Percentiles rank a stretch among this genome's conserved stretches.
phyloP scores from a whole-genome alignment of 805 yeast species.

The Metschnikowia picachoensis region DNA sequence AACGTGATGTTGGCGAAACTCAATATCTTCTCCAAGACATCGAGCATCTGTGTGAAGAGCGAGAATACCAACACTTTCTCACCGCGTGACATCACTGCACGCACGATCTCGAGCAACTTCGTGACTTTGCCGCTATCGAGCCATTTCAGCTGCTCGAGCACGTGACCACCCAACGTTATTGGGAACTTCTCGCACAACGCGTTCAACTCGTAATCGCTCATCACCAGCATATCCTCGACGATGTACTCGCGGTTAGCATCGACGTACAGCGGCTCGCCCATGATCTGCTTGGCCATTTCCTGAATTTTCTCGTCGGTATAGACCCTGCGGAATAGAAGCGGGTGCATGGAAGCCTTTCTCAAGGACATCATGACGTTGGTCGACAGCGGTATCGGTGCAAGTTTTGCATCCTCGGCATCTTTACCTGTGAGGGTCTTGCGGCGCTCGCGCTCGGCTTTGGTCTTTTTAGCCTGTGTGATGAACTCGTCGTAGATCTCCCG shows the following conservation, averaged over 20 bases:
- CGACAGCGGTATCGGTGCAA: slow-evolving; percentile 39
- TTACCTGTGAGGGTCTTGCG: slow-evolving; percentile 35
- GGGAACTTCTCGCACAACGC: slow-evolving; percentile 71
- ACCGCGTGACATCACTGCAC: slow-evolving; percentile 52
- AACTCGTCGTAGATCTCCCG: slow-evolving; percentile 57
- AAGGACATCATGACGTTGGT: slow-evolving; percentile 81
- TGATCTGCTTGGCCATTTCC: slow-evolving; percentile 72
- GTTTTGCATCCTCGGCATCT: slow-evolving; percentile 32
- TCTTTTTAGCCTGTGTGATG: slow-evolving; percentile 41
- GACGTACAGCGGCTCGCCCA: slow-evolving; percentile 75
- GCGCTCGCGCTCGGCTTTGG: slow-evolving; percentile 41
- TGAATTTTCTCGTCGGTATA: slow-evolving; percentile 54
- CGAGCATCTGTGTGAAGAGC: slow-evolving; percentile 87
- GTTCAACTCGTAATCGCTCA: slow-evolving; percentile 89
- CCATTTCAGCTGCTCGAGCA: slow-evolving; percentile 52
- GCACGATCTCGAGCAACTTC: slow-evolving; percentile 54
- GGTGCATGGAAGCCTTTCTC: slow-evolving; percentile 92
- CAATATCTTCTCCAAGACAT: slow-evolving; percentile 76
- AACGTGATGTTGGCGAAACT: slow-evolving; percentile 63
- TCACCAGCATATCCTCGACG: slow-evolving; percentile 89
- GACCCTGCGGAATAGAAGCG: slow-evolving; percentile 68
- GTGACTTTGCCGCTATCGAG: slow-evolving; percentile 71
- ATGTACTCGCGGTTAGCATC: slow-evolving; percentile 77
- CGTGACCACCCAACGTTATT: slow-evolving; percentile 50
- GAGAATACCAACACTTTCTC: slow-evolving; percentile 81